Evolutionary conservation across 2,329 filamentous ascomycete species (phyloP).

Genomic region (Alternaria ventricosa): DNA sequence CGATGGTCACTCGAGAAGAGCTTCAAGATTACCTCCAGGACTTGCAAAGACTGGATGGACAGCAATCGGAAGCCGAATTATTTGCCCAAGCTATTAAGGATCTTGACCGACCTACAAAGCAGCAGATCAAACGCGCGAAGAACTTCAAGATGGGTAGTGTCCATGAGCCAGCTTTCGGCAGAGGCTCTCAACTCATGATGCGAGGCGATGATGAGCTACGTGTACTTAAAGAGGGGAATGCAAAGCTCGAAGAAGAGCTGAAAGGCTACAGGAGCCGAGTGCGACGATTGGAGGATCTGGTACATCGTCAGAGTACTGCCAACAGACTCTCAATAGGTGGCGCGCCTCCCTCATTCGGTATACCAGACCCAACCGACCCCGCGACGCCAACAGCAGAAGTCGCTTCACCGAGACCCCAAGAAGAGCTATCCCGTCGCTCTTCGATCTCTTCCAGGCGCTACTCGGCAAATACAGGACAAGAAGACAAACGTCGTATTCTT

Average conservation of each 20-base stretch:
- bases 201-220: constrained; percentile 85
- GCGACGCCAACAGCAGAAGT: constrained; percentile 46
- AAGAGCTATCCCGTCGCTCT: constrained; percentile 62
- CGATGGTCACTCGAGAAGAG: constrained; percentile 75
- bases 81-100: constrained; percentile 79
- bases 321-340: constrained; percentile 61
- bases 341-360: constrained; percentile 47
- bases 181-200: constrained; percentile 77
- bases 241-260: constrained; percentile 67
- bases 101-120: constrained; percentile 80
- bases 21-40: constrained; percentile 74
- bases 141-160: constrained; percentile 97
- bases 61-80: constrained; percentile 72
- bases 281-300: constrained; percentile 85
- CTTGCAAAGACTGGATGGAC: constrained; percentile 69
- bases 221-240: constrained; percentile 58
- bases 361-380: constrained; percentile 43
- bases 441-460: constrained; percentile 67
- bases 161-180: constrained; percentile 86
- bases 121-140: constrained; percentile 84
- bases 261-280: constrained; percentile 92
- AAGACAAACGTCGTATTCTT: constrained; percentile 67
- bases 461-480: constrained; percentile 67
- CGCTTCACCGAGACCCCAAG: constrained; percentile 45
- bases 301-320: constrained; percentile 78